Evolutionary conservation across 176 grass and related monocot genomes (phyloP), one percentile per base, ranked within the genome.

Genomic region (Bromus sterilis): DNA sequence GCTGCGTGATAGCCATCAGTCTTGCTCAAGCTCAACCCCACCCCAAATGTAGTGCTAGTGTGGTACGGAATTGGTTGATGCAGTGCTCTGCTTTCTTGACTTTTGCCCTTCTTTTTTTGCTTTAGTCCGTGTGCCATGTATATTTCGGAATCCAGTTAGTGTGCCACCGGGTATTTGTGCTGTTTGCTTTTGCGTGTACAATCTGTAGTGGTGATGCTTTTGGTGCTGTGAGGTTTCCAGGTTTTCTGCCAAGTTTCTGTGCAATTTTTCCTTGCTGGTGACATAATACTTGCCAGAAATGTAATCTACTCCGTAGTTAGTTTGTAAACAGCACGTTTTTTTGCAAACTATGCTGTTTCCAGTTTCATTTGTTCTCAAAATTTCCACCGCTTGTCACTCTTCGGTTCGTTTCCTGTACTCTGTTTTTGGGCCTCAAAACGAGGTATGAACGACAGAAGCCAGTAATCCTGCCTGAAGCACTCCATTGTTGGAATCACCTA

Each of bases 71-170:
- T 68, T 2, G 44, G 44, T 26, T 29, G 43, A 36, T 20, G 44
- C 56, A 18, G 29, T 71, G 48, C 6, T 56, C n/a, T 57, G 76
- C 49, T 42, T 77, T 75, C 53, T 71, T 43, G 39, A 77, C 40
- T 77, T 55, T 21, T 9, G 11, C 46, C 3, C 10, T n/a, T n/a
- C n/a, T n/a, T n/a, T 9, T 80, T 15, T 23, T 1, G 2, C 20
- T 13, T 20, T 15, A 25, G 13, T 48, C 13, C 31, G 78, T 76
- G 61, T 62, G 65, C 21, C 21, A 65, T 89, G 78, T 85, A 63
- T 28, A 77, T 85, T 31, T 82, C 0, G 34, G 48, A 80, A 82
- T 59, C 71, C 72, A 77, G 53, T n/a, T n/a, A n/a, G n/a, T n/a
- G n/a, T 51, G 67, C 49, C 5, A 82, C 7, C 41, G 7, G 53